These are phyloP conservation scores for Coemansia sp. DNA, from an alignment of 192 early-diverging fungal species.

Conservation along the genomic window DNA sequence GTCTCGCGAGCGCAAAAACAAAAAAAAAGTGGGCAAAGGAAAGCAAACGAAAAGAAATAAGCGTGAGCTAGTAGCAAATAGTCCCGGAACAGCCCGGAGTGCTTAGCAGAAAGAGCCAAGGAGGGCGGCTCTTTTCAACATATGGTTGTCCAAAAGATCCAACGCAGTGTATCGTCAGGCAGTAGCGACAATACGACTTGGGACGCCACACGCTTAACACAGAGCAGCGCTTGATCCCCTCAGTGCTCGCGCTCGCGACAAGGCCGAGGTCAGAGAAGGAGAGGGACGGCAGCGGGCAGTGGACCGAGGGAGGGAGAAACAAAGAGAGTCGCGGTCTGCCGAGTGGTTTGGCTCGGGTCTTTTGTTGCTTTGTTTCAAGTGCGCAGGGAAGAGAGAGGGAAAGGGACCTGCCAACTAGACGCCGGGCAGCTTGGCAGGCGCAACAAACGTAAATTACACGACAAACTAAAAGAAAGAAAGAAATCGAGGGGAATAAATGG, in stretches of 20 bases:
- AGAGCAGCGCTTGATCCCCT: neutral
- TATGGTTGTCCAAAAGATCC: neutral
- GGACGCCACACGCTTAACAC: neutral
- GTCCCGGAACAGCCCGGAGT: neutral
- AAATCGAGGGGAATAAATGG: neutral
- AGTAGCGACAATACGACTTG: neutral
- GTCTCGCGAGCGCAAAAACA: neutral
- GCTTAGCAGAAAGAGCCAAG: neutral
- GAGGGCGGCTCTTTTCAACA: neutral
- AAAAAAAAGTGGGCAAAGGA: neutral
- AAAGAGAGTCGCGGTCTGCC: neutral
- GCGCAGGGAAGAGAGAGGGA: neutral
- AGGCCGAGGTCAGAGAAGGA: neutral
- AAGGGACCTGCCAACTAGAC: neutral
- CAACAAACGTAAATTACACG: neutral
- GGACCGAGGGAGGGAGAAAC: neutral
- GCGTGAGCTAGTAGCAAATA: conserved; percentile 6
- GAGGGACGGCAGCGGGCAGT: neutral
- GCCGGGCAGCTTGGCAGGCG: neutral
- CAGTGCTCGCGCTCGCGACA: neutral
- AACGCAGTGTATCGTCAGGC: neutral
- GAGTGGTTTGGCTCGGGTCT: too few relatives aligned
- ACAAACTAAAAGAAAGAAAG: neutral
- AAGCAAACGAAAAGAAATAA: neutral
- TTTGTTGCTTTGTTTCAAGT: neutral